Base-by-base conservation (phyloP, 306 rosid species). In the Cicer judaicum region DNA sequence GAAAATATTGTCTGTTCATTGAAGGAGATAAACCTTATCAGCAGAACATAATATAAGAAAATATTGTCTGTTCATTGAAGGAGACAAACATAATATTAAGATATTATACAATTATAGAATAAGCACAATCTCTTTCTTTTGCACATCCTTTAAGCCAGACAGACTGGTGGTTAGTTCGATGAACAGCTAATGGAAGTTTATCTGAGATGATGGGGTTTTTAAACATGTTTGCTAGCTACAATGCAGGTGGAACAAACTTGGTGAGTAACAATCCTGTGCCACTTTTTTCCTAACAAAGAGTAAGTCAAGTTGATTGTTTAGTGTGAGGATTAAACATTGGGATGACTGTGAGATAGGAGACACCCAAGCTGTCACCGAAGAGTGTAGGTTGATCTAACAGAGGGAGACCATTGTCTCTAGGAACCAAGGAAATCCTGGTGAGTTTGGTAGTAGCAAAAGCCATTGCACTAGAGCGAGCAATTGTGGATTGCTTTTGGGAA, bases 1-100 rank as follows among this genome's bases (percentile, higher is more conserved):
- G 64, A 70, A 36, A 62, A 46, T 52, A 52, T 70, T 68, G 9
- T 24, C 16, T 54, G 73, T 70, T 63, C 62, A 16, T 29, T 29
- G 34, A 29, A n/a, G 68, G 68, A 63, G 49, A 39, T 14, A 40
- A 10, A 38, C 21, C 39, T 63, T 38, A 63, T 39, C 49, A 64
- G 10, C 49, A 64, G 8, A 64, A 15, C 14, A 64, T 15, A 39
- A 40, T 40, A 40, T 64, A 64, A 77, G 64, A 70, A 36, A 62
- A 44, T 50, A 52, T 64, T 68, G 9, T 24, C 13, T 54, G 76
- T 70, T 63, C 61, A 16, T 24, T 24, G 29, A 24, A n/a, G 68
- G 48, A 62, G 68, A 62, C 34, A 14, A 41, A 64, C 50, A 64
- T 36, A 61, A 15, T 40, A 39, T 62, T 62, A 62, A 62, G 48